A percentile compares a stretch with the other conserved stretches of the same genome.
Evolutionary conservation across 2,329 filamentous ascomycete species (phyloP).

Genomic region (Aureobasidium vineae): DNA sequence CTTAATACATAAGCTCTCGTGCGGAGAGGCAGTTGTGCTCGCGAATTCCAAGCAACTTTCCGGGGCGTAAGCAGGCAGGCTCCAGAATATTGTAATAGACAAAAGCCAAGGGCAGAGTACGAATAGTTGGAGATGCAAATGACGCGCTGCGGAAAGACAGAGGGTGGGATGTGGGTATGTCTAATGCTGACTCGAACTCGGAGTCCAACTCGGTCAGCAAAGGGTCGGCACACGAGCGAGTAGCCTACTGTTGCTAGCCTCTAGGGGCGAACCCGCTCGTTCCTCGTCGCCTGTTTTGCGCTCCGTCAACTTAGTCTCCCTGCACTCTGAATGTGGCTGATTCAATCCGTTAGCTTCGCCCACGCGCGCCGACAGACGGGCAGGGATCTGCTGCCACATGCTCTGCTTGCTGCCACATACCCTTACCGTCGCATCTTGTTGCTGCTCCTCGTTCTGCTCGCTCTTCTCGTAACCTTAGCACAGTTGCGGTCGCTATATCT

Average conservation of each 20-base stretch:
- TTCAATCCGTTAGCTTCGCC: neutral
- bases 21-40: neutral
- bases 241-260: neutral
- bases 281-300: constrained; percentile 16
- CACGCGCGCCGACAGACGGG: constrained; percentile 14
- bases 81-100: neutral
- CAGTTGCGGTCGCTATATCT: neutral
- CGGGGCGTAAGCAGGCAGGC: neutral
- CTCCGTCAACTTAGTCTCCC: constrained; percentile 1
- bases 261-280: constrained; percentile 6
- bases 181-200: constrained; percentile 11
- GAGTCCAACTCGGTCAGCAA: constrained; percentile 14
- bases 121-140: constrained; percentile 1
- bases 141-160: constrained; percentile 13
- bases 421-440: constrained; percentile 2
- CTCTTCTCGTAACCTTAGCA: neutral
- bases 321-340: constrained; percentile 8
- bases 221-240: neutral
- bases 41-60: neutral
- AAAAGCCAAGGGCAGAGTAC: constrained; percentile 1
- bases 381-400: constrained; percentile 21
- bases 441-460: neutral
- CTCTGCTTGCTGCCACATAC: neutral
- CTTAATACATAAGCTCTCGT: constrained; percentile 11
- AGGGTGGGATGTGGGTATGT: constrained; percentile 7